Conservation (phyloP, 2,329 filamentous ascomycete genomes). For the Rosellinia necatrix region DNA sequence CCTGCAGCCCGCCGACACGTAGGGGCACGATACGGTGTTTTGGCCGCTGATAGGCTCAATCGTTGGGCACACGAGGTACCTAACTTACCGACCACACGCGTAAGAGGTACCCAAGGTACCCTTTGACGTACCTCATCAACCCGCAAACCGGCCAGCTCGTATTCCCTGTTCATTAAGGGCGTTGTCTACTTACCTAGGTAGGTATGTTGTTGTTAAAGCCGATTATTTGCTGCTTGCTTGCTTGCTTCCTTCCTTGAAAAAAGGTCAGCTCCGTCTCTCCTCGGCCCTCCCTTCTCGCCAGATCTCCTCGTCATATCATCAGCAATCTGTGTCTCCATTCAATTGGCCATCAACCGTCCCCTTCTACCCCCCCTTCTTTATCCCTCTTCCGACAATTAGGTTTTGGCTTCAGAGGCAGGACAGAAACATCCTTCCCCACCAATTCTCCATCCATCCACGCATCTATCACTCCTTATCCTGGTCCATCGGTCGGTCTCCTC, state of each 20-base stretch:
- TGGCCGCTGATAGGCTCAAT: too few relatives aligned
- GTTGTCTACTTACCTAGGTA: too few relatives aligned
- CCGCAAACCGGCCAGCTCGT: conserved; percentile 8
- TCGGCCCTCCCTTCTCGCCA: neutral
- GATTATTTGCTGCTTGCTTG: conserved; percentile 6
- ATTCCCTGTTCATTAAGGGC: conserved; percentile 13
- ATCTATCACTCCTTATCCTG: neutral
- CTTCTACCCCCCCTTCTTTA: too few relatives aligned
- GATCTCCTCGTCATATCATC: neutral
- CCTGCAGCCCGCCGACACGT: conserved; percentile 9
- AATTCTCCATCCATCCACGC: too few relatives aligned
- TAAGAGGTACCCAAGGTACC: too few relatives aligned
- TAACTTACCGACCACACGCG: too few relatives aligned
- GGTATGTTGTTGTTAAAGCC: too few relatives aligned
- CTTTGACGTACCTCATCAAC: too few relatives aligned
- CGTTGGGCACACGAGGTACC: too few relatives aligned
- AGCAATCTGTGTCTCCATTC: neutral
- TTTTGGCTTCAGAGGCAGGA: neutral
- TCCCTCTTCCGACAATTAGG: neutral
- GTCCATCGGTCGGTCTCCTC: neutral
- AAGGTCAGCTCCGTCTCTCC: neutral
- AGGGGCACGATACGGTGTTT: neutral
- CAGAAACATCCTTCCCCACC: neutral
- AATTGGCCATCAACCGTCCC: too few relatives aligned
- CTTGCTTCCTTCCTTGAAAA: conserved; percentile 1